These are phyloP conservation scores for Leishmania martiniquensis DNA, from an alignment of 208 protist species.

Conservation along the genomic window DNA sequence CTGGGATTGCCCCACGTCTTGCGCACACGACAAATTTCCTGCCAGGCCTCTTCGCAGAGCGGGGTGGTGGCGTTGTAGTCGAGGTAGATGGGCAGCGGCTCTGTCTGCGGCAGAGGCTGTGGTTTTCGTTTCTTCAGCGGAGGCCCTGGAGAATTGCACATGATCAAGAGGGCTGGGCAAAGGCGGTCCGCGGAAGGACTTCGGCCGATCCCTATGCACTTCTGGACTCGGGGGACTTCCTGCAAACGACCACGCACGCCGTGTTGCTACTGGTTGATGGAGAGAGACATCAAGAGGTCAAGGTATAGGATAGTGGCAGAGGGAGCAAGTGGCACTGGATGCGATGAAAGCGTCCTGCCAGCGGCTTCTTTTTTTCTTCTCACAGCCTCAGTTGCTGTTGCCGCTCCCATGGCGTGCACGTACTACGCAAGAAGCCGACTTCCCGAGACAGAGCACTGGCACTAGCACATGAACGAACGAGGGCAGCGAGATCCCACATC, in stretches of 20 bases:
- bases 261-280: neutral
- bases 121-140: conserved; percentile 66
- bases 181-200: neutral
- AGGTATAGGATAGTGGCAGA: neutral
- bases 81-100: conserved; percentile 90
- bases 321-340: neutral
- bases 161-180: conserved; percentile 9
- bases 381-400: neutral
- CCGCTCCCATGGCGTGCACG: neutral
- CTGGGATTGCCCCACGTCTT: conserved; percentile 92
- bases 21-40: conserved; percentile 57
- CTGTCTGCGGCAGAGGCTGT: conserved; percentile 48
- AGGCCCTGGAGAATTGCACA: conserved; percentile 74
- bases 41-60: conserved; percentile 82
- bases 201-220: too few relatives aligned
- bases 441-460: neutral
- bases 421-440: neutral
- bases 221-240: neutral
- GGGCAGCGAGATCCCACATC: neutral
- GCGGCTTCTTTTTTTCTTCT: too few relatives aligned
- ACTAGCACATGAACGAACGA: neutral
- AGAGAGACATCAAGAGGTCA: neutral
- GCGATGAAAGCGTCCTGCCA: too few relatives aligned
- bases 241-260: too few relatives aligned
- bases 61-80: conserved; percentile 95